Percentiles rank a stretch among this genome's conserved stretches.
Evolutionary conservation across 2,329 filamentous ascomycete genomes (phyloP).

Genomic region (Epichloe gansuensis): DNA sequence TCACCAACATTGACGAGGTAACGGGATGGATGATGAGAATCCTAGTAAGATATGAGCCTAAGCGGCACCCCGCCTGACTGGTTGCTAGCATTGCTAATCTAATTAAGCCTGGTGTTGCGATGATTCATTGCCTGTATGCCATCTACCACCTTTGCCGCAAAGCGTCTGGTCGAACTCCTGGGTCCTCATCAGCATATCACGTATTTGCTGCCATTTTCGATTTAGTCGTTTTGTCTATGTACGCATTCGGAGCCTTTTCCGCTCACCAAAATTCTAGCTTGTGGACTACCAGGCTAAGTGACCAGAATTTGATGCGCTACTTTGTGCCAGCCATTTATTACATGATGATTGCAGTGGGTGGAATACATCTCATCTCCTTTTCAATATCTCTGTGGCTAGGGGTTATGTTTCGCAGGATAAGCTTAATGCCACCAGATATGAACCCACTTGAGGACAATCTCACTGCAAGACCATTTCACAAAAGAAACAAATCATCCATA

Average conservation of each 20-base stretch:
- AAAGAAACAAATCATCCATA: conserved; percentile 56
- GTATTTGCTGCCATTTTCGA: conserved; percentile 71
- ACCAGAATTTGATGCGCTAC: conserved; percentile 41
- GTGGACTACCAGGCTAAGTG: conserved; percentile 60
- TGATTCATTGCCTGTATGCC: conserved; percentile 61
- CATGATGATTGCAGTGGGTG: conserved; percentile 48
- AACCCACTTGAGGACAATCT: conserved; percentile 83
- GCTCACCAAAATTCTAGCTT: conserved; percentile 28
- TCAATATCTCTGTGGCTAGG: conserved; percentile 63
- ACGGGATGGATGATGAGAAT: conserved; percentile 68
- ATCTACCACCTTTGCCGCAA: conserved; percentile 69
- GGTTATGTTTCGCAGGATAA: conserved; percentile 70
- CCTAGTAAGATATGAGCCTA: conserved; percentile 42
- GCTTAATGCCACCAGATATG: conserved; percentile 78
- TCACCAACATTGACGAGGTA: conserved; percentile 52
- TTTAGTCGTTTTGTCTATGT: conserved; percentile 40
- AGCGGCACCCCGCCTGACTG: neutral
- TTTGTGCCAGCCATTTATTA: conserved; percentile 60
- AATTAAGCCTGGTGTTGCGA: conserved; percentile 59
- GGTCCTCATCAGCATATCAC: conserved; percentile 79
- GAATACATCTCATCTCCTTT: conserved; percentile 59
- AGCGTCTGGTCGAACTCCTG: conserved; percentile 58
- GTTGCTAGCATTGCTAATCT: neutral
- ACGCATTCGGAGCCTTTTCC: conserved; percentile 40
- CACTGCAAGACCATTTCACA: conserved; percentile 60